Percentiles rank a stretch among this genome's conserved stretches.
Conservation (phyloP, 1,284 basidiomycete species). For the Rhodotorula sp. region DNA sequence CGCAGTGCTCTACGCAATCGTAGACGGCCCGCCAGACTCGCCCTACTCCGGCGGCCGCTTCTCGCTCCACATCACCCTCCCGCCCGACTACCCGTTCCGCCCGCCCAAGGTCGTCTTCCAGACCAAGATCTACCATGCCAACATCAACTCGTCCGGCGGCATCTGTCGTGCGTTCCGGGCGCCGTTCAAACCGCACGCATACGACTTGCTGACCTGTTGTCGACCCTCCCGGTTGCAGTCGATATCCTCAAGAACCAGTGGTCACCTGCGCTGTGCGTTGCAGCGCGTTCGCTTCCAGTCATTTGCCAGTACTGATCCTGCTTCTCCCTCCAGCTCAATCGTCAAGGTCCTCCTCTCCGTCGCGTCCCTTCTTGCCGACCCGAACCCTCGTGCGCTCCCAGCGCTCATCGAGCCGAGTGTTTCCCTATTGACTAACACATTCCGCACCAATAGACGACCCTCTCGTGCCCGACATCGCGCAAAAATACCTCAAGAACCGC, state of each 20-base stretch:
- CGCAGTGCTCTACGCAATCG: rapidly evolving
- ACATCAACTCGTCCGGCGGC: conserved; percentile 96
- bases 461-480: conserved; percentile 64
- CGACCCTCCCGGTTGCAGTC: conserved; percentile 8
- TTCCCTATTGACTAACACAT: background rate
- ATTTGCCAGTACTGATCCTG: background rate
- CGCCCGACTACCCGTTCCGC: conserved; percentile 91
- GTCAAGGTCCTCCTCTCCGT: conserved; percentile 70
- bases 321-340: conserved; percentile 20
- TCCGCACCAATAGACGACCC: conserved; percentile 66
- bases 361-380: conserved; percentile 95
- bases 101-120: conserved; percentile 98
- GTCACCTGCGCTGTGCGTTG: conserved; percentile 96
- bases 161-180: conserved; percentile 63
- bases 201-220: background rate
- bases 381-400: conserved; percentile 65
- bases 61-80: conserved; percentile 68
- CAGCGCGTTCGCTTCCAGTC: conserved; percentile 57
- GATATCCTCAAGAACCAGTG: conserved; percentile 60
- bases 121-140: conserved; percentile 81
- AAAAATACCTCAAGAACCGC: conserved; percentile 64
- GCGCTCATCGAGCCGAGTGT: background rate
- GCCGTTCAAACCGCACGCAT: too few relatives aligned
- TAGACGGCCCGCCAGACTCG: conserved; percentile 60
- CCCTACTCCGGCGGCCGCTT: conserved; percentile 87